A percentile compares a stretch with the other conserved stretches of the same genome.
phyloP scores from a whole-genome alignment of 225 moss, liverwort and hornwort species.

The Bryoerythrophyllum caledonicum region DNA sequence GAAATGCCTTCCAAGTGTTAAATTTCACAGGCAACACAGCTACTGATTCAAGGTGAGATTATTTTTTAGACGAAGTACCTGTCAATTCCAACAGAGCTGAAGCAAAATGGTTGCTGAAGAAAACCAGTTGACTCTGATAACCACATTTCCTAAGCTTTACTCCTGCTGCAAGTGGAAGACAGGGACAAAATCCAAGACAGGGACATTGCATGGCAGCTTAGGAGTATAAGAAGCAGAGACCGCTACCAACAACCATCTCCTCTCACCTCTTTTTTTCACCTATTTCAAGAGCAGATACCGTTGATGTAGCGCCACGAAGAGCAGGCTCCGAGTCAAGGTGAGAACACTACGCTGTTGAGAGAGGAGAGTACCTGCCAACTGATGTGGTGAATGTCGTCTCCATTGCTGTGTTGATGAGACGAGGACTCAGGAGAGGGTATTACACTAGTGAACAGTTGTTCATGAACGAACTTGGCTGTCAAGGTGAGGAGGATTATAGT shows the following conservation, averaged over 20 bases:
- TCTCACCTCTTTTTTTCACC: no score
- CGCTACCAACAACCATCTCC: no score
- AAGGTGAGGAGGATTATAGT: no score
- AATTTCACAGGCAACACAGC: background rate
- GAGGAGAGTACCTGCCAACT: no score
- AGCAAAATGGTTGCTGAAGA: background rate
- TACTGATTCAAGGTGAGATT: background rate
- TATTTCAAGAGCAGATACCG: no score
- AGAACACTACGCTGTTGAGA: no score
- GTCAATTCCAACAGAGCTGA: background rate
- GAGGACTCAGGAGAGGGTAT: no score
- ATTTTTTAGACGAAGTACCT: background rate
- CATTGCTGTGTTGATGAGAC: no score
- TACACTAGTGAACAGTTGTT: no score
- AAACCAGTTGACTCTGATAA: conserved; percentile 13
- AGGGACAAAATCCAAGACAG: background rate
- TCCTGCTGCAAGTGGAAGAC: conserved; percentile 19
- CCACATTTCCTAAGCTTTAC: conserved; percentile 14
- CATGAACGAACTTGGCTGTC: no score
- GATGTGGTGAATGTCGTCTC: no score
- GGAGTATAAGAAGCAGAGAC: conserved; percentile 16
- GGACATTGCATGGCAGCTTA: background rate
- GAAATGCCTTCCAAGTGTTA: no score
- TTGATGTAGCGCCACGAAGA: background rate
- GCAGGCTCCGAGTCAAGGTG: background rate